These are phyloP conservation scores for Neophaeococcomyces aloes DNA, from an alignment of 2,329 filamentous ascomycete species.

Conservation along the genomic window DNA sequence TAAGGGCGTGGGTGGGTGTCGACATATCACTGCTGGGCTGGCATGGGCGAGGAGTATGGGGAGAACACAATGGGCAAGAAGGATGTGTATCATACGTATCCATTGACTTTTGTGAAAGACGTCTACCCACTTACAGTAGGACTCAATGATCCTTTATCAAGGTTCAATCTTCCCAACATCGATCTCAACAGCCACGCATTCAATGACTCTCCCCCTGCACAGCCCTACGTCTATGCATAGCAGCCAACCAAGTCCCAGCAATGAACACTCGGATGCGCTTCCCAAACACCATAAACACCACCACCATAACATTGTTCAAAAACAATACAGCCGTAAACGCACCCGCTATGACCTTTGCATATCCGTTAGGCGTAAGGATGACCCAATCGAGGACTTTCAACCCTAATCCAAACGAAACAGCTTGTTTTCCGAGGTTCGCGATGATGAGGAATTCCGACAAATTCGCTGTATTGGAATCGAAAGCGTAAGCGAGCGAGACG, in stretches of 20 bases:
- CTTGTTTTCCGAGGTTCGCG: constrained; percentile 3
- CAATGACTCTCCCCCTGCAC: constrained; percentile 26
- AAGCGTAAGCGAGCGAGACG: constrained; percentile 36
- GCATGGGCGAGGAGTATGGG: too few species aligned
- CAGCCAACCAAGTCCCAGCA: constrained; percentile 38
- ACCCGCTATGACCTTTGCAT: neutral
- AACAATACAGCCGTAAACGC: neutral
- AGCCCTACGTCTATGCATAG: constrained; percentile 32
- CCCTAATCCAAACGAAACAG: neutral
- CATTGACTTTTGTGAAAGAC: too few species aligned
- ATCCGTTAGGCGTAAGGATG: neutral
- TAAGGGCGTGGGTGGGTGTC: too few species aligned
- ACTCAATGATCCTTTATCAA: too few species aligned
- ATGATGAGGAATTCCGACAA: constrained; percentile 1
- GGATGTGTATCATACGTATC: too few species aligned
- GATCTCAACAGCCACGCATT: constrained; percentile 2
- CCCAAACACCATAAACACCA: constrained; percentile 3
- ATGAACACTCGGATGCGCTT: constrained; percentile 1
- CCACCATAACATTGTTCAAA: neutral
- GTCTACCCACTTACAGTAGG: too few species aligned
- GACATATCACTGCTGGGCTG: too few species aligned
- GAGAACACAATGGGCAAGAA: too few species aligned
- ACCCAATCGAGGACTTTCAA: constrained; percentile 3
- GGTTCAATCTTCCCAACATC: neutral
- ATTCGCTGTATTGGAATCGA: constrained; percentile 3